Evolutionary conservation across 768 basidiomycete species (phyloP).

Genomic region (Postia placenta): DNA sequence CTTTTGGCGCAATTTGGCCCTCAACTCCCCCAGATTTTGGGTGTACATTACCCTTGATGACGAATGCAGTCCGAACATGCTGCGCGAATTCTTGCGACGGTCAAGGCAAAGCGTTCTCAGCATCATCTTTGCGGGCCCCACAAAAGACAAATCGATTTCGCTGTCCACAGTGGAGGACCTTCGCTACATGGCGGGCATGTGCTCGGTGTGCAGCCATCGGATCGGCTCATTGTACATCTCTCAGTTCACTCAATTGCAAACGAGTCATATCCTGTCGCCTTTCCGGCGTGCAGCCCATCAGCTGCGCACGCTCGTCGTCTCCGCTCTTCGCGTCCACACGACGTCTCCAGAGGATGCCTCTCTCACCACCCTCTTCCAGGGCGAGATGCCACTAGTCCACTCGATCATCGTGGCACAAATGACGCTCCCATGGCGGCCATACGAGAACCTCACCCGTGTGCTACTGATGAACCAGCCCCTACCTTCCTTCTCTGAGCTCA

Average conservation of each 20-base stretch:
- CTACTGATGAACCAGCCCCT: not conserved
- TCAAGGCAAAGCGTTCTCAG: not conserved
- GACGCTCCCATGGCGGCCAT: not conserved
- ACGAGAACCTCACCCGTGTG: not conserved
- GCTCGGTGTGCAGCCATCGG: not conserved
- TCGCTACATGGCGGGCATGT: not conserved
- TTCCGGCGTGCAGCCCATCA: not conserved
- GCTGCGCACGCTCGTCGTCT: not conserved
- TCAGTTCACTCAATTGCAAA: not conserved
- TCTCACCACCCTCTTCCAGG: not conserved
- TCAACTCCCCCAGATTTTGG: not conserved
- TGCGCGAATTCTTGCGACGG: not conserved
- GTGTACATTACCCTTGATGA: not conserved
- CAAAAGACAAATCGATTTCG: not conserved
- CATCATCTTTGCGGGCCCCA: not conserved
- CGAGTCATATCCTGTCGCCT: not conserved
- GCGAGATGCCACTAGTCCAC: not conserved
- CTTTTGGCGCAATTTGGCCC: not conserved
- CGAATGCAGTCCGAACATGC: not conserved
- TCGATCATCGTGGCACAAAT: not conserved
- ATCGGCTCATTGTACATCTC: not conserved
- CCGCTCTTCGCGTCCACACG: not conserved
- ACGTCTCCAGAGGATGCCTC: not conserved
- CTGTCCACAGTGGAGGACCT: not conserved
- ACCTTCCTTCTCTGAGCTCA: not conserved